Conservation (phyloP, 495 filamentous ascomycete species). For the Staphylotrichum longicolle region DNA sequence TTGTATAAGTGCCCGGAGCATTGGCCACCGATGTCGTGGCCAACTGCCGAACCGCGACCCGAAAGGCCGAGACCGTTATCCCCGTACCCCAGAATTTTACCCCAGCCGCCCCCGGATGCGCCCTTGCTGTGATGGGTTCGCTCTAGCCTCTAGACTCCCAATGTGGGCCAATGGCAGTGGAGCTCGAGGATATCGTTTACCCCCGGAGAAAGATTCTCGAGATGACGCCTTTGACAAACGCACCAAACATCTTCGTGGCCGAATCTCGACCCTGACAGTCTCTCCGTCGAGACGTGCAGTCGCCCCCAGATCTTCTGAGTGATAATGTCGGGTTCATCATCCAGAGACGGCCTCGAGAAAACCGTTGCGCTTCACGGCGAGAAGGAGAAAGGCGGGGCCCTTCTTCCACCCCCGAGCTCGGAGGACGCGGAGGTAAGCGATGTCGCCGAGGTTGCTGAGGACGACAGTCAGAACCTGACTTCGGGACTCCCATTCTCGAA, state of each 20-base stretch:
- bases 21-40: no score
- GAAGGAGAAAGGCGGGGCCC: neutral
- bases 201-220: neutral
- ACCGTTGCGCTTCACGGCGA: neutral
- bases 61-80: neutral
- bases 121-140: neutral
- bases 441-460: slow-evolving; percentile 8
- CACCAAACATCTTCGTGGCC: neutral
- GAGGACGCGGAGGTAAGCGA: slow-evolving; percentile 26
- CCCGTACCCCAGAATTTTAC: neutral
- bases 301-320: neutral
- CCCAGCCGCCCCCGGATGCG: neutral
- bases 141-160: slow-evolving; percentile 6
- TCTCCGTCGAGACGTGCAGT: neutral
- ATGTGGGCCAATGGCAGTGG: slow-evolving; percentile 12
- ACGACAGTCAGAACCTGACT: slow-evolving; percentile 2
- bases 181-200: slow-evolving; percentile 21
- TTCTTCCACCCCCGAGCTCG: slow-evolving; percentile 19
- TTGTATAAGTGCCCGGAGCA: no score
- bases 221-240: neutral
- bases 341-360: neutral
- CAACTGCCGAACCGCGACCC: no score
- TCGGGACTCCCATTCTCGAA: slow-evolving; percentile 44
- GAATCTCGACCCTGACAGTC: neutral
- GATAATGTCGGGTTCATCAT: neutral